phyloP scores from a whole-genome alignment of 2,329 filamentous ascomycete species.

The Zymoseptoria tritici region DNA sequence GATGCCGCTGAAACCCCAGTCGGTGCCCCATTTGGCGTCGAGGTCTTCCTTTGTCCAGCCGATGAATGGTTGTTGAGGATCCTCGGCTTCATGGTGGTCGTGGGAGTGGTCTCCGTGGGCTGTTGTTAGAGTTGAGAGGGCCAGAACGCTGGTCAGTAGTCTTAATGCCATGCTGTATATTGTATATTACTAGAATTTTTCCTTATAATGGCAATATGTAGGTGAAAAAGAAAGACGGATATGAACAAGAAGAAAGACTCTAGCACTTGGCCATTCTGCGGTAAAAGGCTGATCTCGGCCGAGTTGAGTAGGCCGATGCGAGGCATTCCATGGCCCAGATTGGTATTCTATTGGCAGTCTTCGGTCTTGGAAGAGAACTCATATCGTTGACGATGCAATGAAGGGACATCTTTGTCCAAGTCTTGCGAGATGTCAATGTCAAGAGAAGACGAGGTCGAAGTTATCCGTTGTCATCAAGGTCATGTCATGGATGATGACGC shows the following conservation, averaged over 20 bases:
- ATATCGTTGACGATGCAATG: no score
- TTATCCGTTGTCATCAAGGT: no score
- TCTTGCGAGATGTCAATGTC: no score
- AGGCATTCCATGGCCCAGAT: background rate
- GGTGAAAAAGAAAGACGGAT: background rate
- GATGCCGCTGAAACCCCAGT: conserved; percentile 30
- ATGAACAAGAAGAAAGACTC: conserved; percentile 10
- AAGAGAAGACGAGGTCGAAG: no score
- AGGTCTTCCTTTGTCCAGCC: conserved; percentile 23
- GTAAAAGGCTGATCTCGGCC: conserved; percentile 1
- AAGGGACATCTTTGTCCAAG: no score
- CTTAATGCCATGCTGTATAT: background rate
- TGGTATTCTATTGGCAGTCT: background rate
- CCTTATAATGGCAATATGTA: background rate
- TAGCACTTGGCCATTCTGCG: conserved; percentile 13
- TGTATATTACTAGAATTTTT: background rate
- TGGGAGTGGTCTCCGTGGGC: conserved; percentile 14
- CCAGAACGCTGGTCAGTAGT: background rate
- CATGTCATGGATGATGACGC: no score
- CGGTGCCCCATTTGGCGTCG: conserved; percentile 25
- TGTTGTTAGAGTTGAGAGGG: background rate
- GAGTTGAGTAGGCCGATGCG: conserved; percentile 2
- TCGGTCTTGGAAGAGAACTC: no score
- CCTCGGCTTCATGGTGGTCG: conserved; percentile 10
- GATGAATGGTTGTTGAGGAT: conserved; percentile 16